Conservation (phyloP, 169 alveolate species). For the Blepharisma undulans region DNA sequence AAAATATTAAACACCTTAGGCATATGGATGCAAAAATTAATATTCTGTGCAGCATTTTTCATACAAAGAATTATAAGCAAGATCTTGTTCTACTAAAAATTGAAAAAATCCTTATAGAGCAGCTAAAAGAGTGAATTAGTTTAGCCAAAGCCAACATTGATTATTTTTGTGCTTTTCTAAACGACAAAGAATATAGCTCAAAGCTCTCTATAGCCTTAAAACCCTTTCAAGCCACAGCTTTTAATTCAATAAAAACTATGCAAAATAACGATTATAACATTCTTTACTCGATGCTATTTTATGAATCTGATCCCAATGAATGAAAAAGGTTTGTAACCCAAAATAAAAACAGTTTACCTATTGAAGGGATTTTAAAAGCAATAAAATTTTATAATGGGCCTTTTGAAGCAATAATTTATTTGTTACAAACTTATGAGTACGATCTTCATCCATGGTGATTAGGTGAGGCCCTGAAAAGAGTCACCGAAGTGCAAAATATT, state of each 20-base stretch:
- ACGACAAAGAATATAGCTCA: not conserved
- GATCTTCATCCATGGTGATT: not conserved
- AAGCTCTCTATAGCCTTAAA: not conserved
- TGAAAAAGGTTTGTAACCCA: not conserved
- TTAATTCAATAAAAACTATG: no score
- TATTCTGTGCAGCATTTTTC: not conserved
- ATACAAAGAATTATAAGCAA: not conserved
- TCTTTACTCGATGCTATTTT: not conserved
- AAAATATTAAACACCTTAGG: no score
- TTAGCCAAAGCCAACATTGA: not conserved
- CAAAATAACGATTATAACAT: not conserved
- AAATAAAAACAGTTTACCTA: not conserved
- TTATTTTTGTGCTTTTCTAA: no score
- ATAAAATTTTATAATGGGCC: not conserved
- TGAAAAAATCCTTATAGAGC: not conserved
- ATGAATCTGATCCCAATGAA: not conserved
- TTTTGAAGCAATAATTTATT: not conserved
- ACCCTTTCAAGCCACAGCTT: not conserved
- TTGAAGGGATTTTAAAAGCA: not conserved
- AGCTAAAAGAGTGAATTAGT: not conserved
- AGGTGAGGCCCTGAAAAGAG: not conserved
- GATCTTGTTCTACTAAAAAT: not conserved
- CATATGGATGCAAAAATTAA: no score
- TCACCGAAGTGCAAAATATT: not conserved
- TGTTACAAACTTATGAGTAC: no score